A percentile compares a stretch with the other conserved stretches of the same genome.
Evolutionary conservation across 176 grass and related monocot genomes (phyloP).

Genomic region (Luzula sylvatica): DNA sequence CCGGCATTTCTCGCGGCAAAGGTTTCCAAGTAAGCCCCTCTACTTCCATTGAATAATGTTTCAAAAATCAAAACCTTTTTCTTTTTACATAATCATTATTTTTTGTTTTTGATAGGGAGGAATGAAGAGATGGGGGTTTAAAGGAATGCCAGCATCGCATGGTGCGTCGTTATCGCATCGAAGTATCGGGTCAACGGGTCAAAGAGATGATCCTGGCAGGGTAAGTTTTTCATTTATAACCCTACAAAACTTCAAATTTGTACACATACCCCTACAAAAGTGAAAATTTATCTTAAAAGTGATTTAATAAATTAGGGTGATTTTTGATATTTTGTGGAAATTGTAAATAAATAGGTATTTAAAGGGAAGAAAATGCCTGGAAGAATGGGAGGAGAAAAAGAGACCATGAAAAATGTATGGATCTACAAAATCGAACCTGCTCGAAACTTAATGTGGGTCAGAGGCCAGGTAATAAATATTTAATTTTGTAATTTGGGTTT

Average conservation of each 20-base stretch:
- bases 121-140: conserved; percentile 75
- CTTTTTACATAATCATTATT: background rate
- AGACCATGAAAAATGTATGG: conserved; percentile 95
- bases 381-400: conserved; percentile 80
- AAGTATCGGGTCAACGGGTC: conserved; percentile 86
- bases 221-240: conserved; percentile 32
- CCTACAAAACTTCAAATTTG: conserved; percentile 14
- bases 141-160: conserved; percentile 78
- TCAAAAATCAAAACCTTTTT: too few species aligned
- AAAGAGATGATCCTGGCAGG: conserved; percentile 95
- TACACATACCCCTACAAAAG: background rate
- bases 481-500: too few species aligned
- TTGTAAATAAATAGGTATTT: conserved; percentile 62
- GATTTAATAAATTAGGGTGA: conserved; percentile 3
- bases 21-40: conserved; percentile 70
- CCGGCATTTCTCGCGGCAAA: conserved; percentile 81
- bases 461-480: conserved; percentile 76
- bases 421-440: conserved; percentile 89
- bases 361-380: conserved; percentile 97
- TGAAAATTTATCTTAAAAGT: background rate
- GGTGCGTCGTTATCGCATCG: conserved; percentile 94
- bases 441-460: conserved; percentile 91
- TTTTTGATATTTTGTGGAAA: conserved; percentile 8
- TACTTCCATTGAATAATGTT: too few species aligned
- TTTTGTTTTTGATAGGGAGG: conserved; percentile 43